Evolutionary conservation across 2,329 filamentous ascomycete species (phyloP), one percentile per base, ranked within the genome.

Genomic region (Verticillium nonalfalfae): DNA sequence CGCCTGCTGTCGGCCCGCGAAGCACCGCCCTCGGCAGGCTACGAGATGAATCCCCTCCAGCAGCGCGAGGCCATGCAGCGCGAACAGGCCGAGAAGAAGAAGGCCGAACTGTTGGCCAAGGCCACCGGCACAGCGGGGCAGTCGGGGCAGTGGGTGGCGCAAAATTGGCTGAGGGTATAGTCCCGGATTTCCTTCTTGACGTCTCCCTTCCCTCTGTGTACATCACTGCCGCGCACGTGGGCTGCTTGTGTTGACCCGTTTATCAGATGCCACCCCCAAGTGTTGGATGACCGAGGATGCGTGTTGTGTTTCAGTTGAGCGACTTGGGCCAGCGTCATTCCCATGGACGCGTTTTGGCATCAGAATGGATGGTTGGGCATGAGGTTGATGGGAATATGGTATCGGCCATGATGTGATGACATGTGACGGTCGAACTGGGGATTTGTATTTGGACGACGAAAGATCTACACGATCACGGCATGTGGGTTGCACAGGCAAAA

Each of bases 51-150:
- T 60, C 78, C 80, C n/a, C 71, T 80, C 11, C 76, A 81, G 66
- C 78, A 82, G 63, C 73, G 76, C 36, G 80, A 81, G 66, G 76
- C 75, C 6, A 76, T 80, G 74, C 77, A 79, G 63, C 77, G 76
- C 64, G 74, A 79, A 65, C 72, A 74, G 21, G 72, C 77, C 45
- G 78, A 83, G 60, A 68, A 75, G 56, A 73, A 78, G 60, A 74
- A 77, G 57, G 75, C 75, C 9, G 76, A 77, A 52, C 69, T 81
- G 36, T 65, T 82, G 7, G 72, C 68, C 55, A 77, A 76, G 61
- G 75, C 76, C 3, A 71, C 74, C 7, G 75, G 75, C 9, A 69
- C 71, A 9, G 71, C 73, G 14, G 73, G 72, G 1, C 71, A 75
- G 61, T 70, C 72, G 11, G 71, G 75, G 33, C 71, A 76, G 63